Base-by-base conservation (phyloP, 1,139 yeast species). In the Komagataea norvegica region DNA sequence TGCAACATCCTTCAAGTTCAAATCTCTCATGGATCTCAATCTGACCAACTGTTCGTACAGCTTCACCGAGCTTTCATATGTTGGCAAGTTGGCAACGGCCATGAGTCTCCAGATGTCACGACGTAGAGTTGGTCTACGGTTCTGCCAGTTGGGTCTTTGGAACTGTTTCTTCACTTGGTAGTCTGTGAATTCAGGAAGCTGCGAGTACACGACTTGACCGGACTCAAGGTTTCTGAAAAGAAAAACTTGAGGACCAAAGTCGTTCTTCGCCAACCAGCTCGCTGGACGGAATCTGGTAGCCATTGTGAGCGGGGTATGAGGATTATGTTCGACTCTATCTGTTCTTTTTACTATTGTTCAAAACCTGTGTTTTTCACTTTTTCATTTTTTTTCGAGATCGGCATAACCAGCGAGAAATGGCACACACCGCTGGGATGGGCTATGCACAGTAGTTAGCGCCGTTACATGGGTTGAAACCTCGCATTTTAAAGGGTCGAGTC, bases 191-290 rank as follows among this genome's bases (percentile, higher is more conserved):
- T 74, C 78, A 15, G 93, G 94, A 19, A 85, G 77, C 61, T 88
- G 96, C 3, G 96, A 80, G 60, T 87, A 89, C 31, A 86, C 64
- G 16, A 88, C 93, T 64, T 89, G 96, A 6, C 96, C 96, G 28
- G 83, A 72, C 61, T 86, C 93, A 39, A 86, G 64, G 66, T 89
- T 88, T 57, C 93, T 77, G 67, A 84, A 89, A 36, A 87, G 62
- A 56, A 72, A 86, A 19, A 89, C 83, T 54, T 82, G 87, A 8
- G 96, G 96, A 3, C 89, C 94, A 57, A 75, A 74, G 10, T 73
- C 72, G 41, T 45, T 61, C 32, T 36, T 57, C 37, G 66, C 60
- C 32, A 78, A 61, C 83, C 83, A 77, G 38, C 54, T 48, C 19
- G 67, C 67, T n/a, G 62, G 56, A 45, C 66, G 63, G 44, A 60